Evolutionary conservation across 164 flowering plant genomes (phyloP), one percentile per base, ranked within the genome.

Genomic region (Stephania yunnanensis): DNA sequence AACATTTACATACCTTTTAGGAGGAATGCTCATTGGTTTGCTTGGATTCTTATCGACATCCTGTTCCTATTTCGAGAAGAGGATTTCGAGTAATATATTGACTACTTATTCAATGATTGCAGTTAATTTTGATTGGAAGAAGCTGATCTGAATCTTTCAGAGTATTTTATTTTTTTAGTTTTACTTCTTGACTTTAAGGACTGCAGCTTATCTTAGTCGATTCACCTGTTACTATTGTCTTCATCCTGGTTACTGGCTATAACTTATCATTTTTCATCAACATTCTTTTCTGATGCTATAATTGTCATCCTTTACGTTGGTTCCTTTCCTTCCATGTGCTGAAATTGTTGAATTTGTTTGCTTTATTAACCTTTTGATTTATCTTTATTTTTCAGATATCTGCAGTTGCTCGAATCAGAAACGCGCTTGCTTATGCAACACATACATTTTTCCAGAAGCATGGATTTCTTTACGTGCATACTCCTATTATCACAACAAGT

Each of bases 401-500:
- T 77, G 87, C 97, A n/a, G 84, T 95, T 82, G 95, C 97, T 69
- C 85, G 98, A 63, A 90, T 95, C 70, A 86, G 98, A 22, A 85
- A 92, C 78, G 98, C 90, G 1, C 87, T 95, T 82, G 88, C 99
- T 7, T 90, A 79, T 83, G 98, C 97, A n/a, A 95, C 97, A 3
- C 98, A 95, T 77, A 86, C 91, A 64, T 95, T 95, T 78, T 93
- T 95, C 80, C 88, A 89, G 44, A 85, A 90, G 78, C 87, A 93
- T 76, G 89, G 87, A 2, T 95, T 95, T 74, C 88, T 90, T 5
- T 91, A 91, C 74, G 81, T 93, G 25, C 99, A 95, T 69, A 93
- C 99, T 61, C 99, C 98, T 22, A 93, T 95, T 53, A 81, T 95
- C 75, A 95, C 97, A 52, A 95, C 99, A 17, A 92, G 98, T 80